A percentile compares a stretch with the other conserved stretches of the same genome.
These are phyloP conservation scores for Penicillium macrosclerotiorum DNA, from an alignment of 495 filamentous ascomycete genomes.

Conservation along the genomic window DNA sequence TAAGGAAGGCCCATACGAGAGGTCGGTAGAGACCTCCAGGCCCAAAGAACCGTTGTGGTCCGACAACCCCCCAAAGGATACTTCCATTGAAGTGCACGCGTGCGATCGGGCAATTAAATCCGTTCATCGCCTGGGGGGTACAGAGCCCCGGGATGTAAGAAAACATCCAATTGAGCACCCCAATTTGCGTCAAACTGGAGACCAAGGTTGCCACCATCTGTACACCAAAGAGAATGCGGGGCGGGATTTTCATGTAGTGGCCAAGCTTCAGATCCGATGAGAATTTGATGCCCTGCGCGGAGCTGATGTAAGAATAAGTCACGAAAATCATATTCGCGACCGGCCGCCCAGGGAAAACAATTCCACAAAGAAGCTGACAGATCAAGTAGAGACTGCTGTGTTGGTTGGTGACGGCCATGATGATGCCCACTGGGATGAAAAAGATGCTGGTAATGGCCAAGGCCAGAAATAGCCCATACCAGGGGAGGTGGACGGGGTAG, in stretches of 20 bases:
- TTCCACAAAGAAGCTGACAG: slow-evolving; percentile 74
- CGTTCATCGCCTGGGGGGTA: slow-evolving; percentile 73
- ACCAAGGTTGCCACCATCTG: slow-evolving; percentile 80
- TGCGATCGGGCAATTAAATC: slow-evolving; percentile 84
- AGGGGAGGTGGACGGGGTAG: slow-evolving; percentile 70
- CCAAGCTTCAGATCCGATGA: slow-evolving; percentile 63
- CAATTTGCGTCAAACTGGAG: slow-evolving; percentile 76
- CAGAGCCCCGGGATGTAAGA: slow-evolving; percentile 71
- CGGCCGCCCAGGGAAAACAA: slow-evolving; percentile 74
- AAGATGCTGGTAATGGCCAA: slow-evolving; percentile 63
- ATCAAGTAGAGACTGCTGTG: slow-evolving; percentile 76
- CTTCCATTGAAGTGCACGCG: slow-evolving; percentile 88
- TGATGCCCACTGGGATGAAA: slow-evolving; percentile 82
- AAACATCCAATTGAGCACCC: slow-evolving; percentile 89
- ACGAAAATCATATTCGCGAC: slow-evolving; percentile 91
- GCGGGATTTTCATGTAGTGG: slow-evolving; percentile 92
- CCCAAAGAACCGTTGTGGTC: slow-evolving; percentile 71
- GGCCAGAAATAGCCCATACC: slow-evolving; percentile 78
- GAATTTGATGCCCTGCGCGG: slow-evolving; percentile 51
- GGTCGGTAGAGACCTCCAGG: slow-evolving; percentile 61
- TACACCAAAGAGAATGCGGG: slow-evolving; percentile 68
- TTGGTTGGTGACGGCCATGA: slow-evolving; percentile 86
- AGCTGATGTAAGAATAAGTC: slow-evolving; percentile 66
- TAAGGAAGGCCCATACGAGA: slow-evolving; percentile 66
- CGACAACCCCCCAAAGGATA: slow-evolving; percentile 87